Evolutionary conservation across 768 basidiomycete species (phyloP).

Genomic region (Collybia sp.): DNA sequence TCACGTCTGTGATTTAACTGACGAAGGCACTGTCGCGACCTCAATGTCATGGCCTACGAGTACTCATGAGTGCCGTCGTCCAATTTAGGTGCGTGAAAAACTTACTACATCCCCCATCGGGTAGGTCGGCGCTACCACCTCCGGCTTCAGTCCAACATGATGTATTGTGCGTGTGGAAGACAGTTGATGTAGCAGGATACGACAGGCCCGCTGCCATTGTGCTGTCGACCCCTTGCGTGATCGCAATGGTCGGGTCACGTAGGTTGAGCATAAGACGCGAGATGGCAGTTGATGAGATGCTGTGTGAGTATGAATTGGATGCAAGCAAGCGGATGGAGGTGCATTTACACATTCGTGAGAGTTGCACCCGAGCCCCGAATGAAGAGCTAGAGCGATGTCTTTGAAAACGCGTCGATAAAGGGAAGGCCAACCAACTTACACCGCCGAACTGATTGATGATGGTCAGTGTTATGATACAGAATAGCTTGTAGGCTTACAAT

Average conservation of each 20-base stretch:
- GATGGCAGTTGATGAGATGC: conserved; percentile 32
- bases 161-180: no score
- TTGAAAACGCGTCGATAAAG: not conserved
- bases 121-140: no score
- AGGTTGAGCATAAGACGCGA: conserved; percentile 37
- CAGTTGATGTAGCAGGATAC: no score
- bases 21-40: no score
- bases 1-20: no score
- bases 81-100: no score
- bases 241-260: conserved; percentile 24
- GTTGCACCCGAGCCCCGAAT: conserved; percentile 26
- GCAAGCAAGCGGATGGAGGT: not conserved
- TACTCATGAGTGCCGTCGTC: no score
- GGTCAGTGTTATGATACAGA: not conserved
- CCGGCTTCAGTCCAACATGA: no score
- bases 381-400: conserved; percentile 19
- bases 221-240: no score
- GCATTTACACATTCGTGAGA: conserved; percentile 30
- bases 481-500: conserved; percentile 18
- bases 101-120: no score
- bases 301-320: conserved; percentile 7
- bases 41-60: no score
- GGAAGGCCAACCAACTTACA: conserved; percentile 15
- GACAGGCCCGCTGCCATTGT: no score
- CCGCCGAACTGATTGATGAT: conserved; percentile 19